Evolutionary conservation across 257 asterid species (phyloP).

Genomic region (Solanum virginianum): DNA sequence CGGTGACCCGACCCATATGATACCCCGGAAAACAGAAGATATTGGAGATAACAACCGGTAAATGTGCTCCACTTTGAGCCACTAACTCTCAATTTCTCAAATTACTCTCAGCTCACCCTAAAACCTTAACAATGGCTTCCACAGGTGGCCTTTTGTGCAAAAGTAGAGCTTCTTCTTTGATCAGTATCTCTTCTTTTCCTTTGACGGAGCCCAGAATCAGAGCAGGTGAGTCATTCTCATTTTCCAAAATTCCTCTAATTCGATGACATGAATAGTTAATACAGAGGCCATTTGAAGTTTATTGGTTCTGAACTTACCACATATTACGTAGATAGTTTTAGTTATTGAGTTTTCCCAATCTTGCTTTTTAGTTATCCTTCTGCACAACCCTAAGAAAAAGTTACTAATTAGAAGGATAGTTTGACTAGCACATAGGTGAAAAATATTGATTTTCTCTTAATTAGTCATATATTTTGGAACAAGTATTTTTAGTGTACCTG

Average conservation of each 20-base stretch:
- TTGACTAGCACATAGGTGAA: too few relatives aligned
- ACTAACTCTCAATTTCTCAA: background rate
- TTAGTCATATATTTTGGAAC: too few relatives aligned
- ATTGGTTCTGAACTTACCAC: background rate
- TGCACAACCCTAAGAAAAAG: too few relatives aligned
- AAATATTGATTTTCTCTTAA: too few relatives aligned
- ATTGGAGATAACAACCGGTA: background rate
- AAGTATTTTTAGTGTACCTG: too few relatives aligned
- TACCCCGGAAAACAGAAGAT: background rate
- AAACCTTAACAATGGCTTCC: constrained; percentile 25
- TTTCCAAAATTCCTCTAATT: background rate
- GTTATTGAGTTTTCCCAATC: background rate
- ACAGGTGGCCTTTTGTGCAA: constrained; percentile 16
- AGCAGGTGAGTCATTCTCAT: constrained; percentile 4
- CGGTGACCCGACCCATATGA: background rate
- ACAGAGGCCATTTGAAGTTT: background rate
- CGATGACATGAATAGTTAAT: background rate
- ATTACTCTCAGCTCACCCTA: background rate
- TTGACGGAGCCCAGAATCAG: constrained; percentile 3
- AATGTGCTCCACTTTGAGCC: background rate
- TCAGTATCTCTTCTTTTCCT: constrained; percentile 25
- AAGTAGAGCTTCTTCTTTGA: constrained; percentile 14
- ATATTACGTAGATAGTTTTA: background rate
- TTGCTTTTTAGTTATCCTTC: too few relatives aligned
- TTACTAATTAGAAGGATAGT: too few relatives aligned